Conservation (phyloP, 805 yeast genomes). For the Schwanniomyces vanrijiae region DNA sequence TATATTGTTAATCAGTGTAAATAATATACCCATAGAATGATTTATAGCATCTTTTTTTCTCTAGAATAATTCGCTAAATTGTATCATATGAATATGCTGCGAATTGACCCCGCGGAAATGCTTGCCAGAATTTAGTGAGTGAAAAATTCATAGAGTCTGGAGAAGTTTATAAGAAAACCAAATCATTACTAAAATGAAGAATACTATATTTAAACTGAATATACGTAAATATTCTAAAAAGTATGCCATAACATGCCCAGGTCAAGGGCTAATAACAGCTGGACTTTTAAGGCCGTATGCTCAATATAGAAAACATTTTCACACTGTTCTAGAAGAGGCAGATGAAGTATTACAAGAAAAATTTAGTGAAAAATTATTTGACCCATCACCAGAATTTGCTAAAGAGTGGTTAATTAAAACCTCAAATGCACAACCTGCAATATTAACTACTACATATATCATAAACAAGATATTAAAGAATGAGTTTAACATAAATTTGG, state of each 20-base stretch:
- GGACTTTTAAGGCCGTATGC: conserved; percentile 21
- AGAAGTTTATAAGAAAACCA: background rate
- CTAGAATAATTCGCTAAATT: background rate
- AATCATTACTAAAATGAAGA: background rate
- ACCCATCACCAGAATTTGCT: conserved; percentile 10
- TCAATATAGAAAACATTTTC: conserved; percentile 8
- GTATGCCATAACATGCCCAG: conserved; percentile 35
- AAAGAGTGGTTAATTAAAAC: conserved; percentile 30
- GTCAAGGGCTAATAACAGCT: conserved; percentile 29
- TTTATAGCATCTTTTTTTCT: no score
- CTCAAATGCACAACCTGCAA: conserved; percentile 55
- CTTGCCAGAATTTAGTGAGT: background rate
- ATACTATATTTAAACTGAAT: background rate
- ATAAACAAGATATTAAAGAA: conserved; percentile 20
- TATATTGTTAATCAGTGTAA: background rate
- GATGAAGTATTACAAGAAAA: conserved; percentile 21
- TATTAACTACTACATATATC: conserved; percentile 41
- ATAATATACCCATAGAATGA: background rate
- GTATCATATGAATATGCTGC: background rate
- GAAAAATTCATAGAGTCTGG: background rate
- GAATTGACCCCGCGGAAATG: background rate
- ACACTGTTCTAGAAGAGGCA: conserved; percentile 13
- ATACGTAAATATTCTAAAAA: background rate
- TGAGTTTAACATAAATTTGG: conserved; percentile 17
- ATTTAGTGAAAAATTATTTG: conserved; percentile 18